Evolutionary conservation across 176 grass and related monocot species (phyloP), one percentile per base, ranked within the genome.

Genomic region (Calamus simplicifolius): DNA sequence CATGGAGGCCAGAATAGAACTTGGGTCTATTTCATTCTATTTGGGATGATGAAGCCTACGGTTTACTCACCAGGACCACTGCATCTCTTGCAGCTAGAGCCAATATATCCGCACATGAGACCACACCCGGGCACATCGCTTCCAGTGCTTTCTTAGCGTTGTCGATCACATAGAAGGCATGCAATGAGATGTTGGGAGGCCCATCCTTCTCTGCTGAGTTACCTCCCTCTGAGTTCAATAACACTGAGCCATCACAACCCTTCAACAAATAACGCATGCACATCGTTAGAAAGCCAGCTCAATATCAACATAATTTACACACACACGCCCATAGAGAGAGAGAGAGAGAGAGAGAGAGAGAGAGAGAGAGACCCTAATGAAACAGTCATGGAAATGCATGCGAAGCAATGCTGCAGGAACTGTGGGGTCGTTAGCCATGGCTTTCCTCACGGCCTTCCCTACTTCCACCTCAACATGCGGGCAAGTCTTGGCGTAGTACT

Each of bases 311-410:
- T 43, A 43, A 43, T 43, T 12, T 43, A n/a, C n/a, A n/a, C n/a
- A n/a, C n/a, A n/a, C n/a, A n/a, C n/a, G n/a, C n/a, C n/a, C n/a
- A n/a, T n/a, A n/a, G n/a, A n/a, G n/a, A n/a, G n/a, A n/a, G n/a
- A n/a, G n/a, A 31, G 48, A 16, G 56, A 35, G 48, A 29, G 6
- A 29, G 31, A 50, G 59, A 54, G 18, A 54, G 49, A 16, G n/a
- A 56, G 1, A 30, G 59, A 82, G 65, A 75, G 5, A 52, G 5
- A 81, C 89, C 79, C 90, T 70, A 29, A 95, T 76, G 54, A 95
- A 89, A 77, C 90, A 95, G 59, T 95, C 90, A 58, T 95, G 90
- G 85, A 95, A 95, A 59, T 95, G 90, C 80, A 96, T 38, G 5
- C 91, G 77, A 43, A 96, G 86, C 16, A 90, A 54, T 19, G 71